Evolutionary conservation across 306 rosid species (phyloP).

Genomic region (Inga laurina): DNA sequence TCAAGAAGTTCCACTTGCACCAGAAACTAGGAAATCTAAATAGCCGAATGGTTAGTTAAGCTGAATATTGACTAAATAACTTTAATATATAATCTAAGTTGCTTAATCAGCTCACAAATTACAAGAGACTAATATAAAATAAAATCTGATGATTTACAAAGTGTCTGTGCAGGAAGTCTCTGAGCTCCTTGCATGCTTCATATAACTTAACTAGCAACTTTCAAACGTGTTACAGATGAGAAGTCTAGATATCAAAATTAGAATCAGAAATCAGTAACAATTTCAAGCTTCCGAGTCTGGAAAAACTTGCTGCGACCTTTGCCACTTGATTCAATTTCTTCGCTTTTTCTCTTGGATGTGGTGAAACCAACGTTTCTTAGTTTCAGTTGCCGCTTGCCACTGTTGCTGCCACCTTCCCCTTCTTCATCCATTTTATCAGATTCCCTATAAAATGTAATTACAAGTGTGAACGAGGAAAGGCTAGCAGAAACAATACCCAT

Average conservation of each 20-base stretch:
- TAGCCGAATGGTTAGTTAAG: neutral
- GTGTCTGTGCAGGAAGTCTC: slow-evolving; percentile 14
- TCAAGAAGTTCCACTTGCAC: neutral
- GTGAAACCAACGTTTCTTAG: slow-evolving; percentile 74
- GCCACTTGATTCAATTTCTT: slow-evolving; percentile 87
- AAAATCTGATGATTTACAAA: slow-evolving; percentile 6
- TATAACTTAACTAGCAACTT: slow-evolving; percentile 25
- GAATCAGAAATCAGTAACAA: slow-evolving; percentile 65
- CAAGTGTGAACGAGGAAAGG: slow-evolving; percentile 15
- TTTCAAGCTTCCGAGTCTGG: slow-evolving; percentile 82
- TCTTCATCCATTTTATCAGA: slow-evolving; percentile 67
- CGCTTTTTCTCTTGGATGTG: slow-evolving; percentile 75
- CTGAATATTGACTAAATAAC: neutral
- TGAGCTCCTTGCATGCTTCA: neutral
- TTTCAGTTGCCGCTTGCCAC: slow-evolving; percentile 72
- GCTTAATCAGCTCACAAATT: slow-evolving; percentile 20
- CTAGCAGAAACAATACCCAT: slow-evolving; percentile 20
- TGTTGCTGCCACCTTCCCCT: slow-evolving; percentile 35
- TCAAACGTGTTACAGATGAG: slow-evolving; percentile 16
- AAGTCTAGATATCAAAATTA: slow-evolving; percentile 24
- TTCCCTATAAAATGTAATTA: slow-evolving; percentile 54
- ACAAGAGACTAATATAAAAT: neutral
- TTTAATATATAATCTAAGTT: neutral
- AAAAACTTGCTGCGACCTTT: slow-evolving; percentile 86
- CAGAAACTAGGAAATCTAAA: neutral